These are phyloP conservation scores for Thermothielavioides terrestris DNA, from an alignment of 495 filamentous ascomycete species.

Conservation along the genomic window DNA sequence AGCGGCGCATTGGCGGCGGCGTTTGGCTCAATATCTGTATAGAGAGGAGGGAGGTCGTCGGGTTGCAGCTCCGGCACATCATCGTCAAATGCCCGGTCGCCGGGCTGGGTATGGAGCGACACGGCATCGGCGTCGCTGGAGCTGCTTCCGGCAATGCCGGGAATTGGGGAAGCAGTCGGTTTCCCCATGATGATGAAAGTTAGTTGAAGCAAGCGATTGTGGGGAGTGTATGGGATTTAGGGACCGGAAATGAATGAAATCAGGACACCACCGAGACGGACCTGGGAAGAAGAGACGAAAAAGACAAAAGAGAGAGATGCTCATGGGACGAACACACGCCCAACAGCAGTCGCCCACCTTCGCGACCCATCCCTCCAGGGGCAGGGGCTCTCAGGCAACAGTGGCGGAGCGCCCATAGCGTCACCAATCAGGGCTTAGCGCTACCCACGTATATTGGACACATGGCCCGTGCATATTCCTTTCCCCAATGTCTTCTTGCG, in stretches of 20 bases:
- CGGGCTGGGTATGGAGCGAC: slow-evolving; percentile 22
- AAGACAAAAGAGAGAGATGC: too few species aligned
- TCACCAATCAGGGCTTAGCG: background rate
- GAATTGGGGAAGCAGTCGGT: slow-evolving; percentile 6
- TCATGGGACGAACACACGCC: too few species aligned
- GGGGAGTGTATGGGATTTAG: background rate
- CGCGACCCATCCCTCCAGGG: too few species aligned
- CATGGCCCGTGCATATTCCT: background rate
- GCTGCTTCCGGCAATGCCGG: slow-evolving; percentile 7
- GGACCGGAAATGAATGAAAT: background rate
- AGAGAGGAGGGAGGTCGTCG: slow-evolving; percentile 31
- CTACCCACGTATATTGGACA: background rate
- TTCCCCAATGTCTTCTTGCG: too few species aligned
- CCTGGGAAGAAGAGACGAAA: background rate
- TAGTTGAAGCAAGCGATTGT: background rate
- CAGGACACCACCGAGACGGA: background rate
- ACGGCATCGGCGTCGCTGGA: slow-evolving; percentile 18
- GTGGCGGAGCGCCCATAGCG: slow-evolving; percentile 6
- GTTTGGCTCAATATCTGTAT: slow-evolving; percentile 20
- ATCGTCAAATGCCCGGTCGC: slow-evolving; percentile 21
- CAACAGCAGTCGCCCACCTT: too few species aligned
- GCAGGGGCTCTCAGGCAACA: slow-evolving; percentile 4
- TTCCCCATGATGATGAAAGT: slow-evolving; percentile 17
- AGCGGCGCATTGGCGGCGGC: slow-evolving; percentile 17
- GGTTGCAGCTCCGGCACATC: slow-evolving; percentile 24